phyloP scores from a whole-genome alignment of 768 basidiomycete species.

The Pleurotus giganteus region DNA sequence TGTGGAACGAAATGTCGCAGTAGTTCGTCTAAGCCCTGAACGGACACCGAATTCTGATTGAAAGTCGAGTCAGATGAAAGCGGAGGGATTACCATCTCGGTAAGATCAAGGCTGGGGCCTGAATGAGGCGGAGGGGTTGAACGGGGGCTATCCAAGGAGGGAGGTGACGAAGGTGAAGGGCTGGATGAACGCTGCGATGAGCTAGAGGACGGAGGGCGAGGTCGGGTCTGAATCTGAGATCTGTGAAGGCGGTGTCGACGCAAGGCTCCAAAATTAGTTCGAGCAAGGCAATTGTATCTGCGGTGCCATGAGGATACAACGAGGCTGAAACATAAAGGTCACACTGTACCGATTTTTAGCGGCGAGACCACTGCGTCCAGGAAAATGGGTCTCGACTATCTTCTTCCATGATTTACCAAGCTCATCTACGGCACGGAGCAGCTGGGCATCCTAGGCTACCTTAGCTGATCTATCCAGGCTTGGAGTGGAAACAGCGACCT shows the following conservation, averaged over 20 bases:
- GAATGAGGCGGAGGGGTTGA: slow-evolving; percentile 1
- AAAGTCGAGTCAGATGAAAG: not conserved
- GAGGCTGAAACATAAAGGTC: not conserved
- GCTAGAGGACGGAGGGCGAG: slow-evolving; percentile 2
- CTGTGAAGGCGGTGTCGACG: slow-evolving; percentile 3
- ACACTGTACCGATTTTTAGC: slow-evolving; percentile 54
- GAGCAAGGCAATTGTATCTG: slow-evolving; percentile 20
- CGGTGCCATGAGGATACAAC: not conserved
- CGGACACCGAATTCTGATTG: not conserved
- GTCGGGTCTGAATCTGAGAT: not conserved
- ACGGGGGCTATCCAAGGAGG: not conserved
- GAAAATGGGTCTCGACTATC: slow-evolving; percentile 60
- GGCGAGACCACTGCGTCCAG: slow-evolving; percentile 57
- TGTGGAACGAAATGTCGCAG: not conserved
- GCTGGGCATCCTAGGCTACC: slow-evolving; percentile 42
- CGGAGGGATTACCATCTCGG: not conserved
- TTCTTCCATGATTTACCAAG: slow-evolving; percentile 65
- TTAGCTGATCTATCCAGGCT: slow-evolving; percentile 9
- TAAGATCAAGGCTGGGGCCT: not conserved
- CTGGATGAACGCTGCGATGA: slow-evolving; percentile 8
- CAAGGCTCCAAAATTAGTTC: slow-evolving; percentile 5
- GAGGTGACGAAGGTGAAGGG: not conserved
- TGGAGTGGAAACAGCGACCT: slow-evolving; percentile 15
- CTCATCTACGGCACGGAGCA: slow-evolving; percentile 52
- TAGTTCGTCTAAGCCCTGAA: not conserved